Evolutionary conservation across 108 stramenopile species (phyloP).

Genomic region (Stephanodiscus triporus): DNA sequence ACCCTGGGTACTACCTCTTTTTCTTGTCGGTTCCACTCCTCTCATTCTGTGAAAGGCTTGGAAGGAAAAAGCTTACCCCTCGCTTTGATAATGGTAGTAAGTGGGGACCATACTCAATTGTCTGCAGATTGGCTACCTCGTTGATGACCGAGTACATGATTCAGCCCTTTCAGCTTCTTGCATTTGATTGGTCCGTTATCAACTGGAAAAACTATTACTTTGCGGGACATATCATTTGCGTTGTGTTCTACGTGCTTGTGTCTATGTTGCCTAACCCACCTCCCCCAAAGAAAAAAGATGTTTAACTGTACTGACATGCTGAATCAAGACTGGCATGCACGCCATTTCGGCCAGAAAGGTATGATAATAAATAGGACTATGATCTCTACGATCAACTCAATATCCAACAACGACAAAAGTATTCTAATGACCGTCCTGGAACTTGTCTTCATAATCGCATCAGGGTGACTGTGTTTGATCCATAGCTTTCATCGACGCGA

Average conservation of each 20-base stretch:
- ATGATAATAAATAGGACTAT: too few species aligned
- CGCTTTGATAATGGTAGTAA: slow-evolving; percentile 69
- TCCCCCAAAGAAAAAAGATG: slow-evolving; percentile 65
- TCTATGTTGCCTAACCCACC: slow-evolving; percentile 58
- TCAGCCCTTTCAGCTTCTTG: slow-evolving; percentile 77
- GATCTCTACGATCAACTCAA: too few species aligned
- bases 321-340: too few species aligned
- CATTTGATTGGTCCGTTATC: slow-evolving; percentile 62
- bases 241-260: slow-evolving; percentile 65
- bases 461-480: too few species aligned
- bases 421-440: too few species aligned
- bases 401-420: too few species aligned
- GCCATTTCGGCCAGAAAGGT: too few species aligned
- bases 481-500: too few species aligned
- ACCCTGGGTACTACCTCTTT: slow-evolving; percentile 96
- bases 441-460: too few species aligned
- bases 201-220: slow-evolving; percentile 81
- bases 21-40: slow-evolving; percentile 89
- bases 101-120: slow-evolving; percentile 78
- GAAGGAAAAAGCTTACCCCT: slow-evolving; percentile 85
- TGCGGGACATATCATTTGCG: slow-evolving; percentile 76
- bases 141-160: slow-evolving; percentile 81
- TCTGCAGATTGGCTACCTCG: slow-evolving; percentile 69
- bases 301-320: slow-evolving; percentile 7
- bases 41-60: slow-evolving; percentile 83